Conservation (phyloP, 352 stramenopile species). For the Phytophthora podocarpi region DNA sequence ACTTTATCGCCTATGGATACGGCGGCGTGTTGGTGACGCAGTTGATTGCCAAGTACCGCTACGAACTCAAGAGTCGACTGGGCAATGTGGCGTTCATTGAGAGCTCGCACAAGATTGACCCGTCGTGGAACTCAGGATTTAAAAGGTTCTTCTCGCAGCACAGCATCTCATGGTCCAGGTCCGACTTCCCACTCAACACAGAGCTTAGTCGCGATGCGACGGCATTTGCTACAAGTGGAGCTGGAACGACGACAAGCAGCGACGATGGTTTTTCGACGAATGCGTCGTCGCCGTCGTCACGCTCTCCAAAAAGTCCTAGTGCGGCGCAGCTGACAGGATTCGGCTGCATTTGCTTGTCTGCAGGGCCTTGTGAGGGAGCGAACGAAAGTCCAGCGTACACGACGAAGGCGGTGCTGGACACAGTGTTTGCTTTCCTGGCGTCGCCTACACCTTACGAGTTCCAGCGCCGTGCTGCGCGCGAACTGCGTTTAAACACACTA, state of each 20-base stretch:
- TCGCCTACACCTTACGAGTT: slow-evolving; percentile 82
- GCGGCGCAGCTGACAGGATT: slow-evolving; percentile 49
- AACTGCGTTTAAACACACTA: slow-evolving; percentile 57
- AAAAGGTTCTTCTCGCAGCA: slow-evolving; percentile 85
- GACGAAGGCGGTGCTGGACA: slow-evolving; percentile 70
- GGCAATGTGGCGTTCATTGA: slow-evolving; percentile 90
- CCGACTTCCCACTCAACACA: slow-evolving; percentile 66
- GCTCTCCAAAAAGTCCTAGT: slow-evolving; percentile 39
- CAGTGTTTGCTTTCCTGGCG: slow-evolving; percentile 84
- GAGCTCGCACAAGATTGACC: slow-evolving; percentile 82
- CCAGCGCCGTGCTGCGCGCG: slow-evolving; percentile 55
- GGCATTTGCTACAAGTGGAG: slow-evolving; percentile 17
- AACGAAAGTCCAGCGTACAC: slow-evolving; percentile 72
- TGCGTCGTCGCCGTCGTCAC: slow-evolving; percentile 28
- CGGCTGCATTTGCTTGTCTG: slow-evolving; percentile 81
- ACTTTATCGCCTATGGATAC: slow-evolving; percentile 90
- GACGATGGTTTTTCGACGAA: slow-evolving; percentile 23
- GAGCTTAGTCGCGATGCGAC: slow-evolving; percentile 48
- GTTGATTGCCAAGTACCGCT: slow-evolving; percentile 80
- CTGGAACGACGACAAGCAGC: slow-evolving; percentile 25
- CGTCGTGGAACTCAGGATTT: slow-evolving; percentile 71
- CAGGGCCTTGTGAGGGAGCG: slow-evolving; percentile 56
- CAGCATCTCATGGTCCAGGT: slow-evolving; percentile 80
- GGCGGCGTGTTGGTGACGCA: slow-evolving; percentile 79
- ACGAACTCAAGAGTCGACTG: slow-evolving; percentile 80